These are phyloP conservation scores for Crucibulum laeve DNA, from an alignment of 768 basidiomycete genomes.

Conservation along the genomic window DNA sequence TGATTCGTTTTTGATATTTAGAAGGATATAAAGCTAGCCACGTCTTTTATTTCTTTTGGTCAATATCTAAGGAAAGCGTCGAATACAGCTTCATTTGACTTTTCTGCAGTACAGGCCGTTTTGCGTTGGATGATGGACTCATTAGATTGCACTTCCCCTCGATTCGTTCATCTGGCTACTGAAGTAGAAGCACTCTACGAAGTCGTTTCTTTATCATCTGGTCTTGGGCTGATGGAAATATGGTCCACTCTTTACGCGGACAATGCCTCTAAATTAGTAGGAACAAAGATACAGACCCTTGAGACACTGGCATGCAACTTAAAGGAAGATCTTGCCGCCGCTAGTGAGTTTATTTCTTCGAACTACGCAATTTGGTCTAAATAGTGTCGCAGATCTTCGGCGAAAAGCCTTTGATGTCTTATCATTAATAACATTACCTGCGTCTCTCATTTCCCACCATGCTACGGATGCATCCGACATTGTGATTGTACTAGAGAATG, in stretches of 20 bases:
- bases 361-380: too few species aligned
- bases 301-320: slow-evolving; percentile 17
- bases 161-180: slow-evolving; percentile 26
- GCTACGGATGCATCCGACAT: not conserved
- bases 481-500: not conserved
- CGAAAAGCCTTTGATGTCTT: not conserved
- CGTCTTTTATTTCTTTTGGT: slow-evolving; percentile 31
- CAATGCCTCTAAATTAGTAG: slow-evolving; percentile 9
- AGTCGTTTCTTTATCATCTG: slow-evolving; percentile 57
- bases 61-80: slow-evolving; percentile 41
- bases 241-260: slow-evolving; percentile 52
- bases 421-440: slow-evolving; percentile 7
- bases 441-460: not conserved
- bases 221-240: slow-evolving; percentile 66
- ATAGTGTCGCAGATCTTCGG: not conserved
- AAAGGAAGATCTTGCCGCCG: slow-evolving; percentile 4
- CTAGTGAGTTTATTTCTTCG: not conserved
- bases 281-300: slow-evolving; percentile 11
- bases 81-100: slow-evolving; percentile 44
- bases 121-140: slow-evolving; percentile 46
- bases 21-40: slow-evolving; percentile 26
- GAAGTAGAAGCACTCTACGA: slow-evolving; percentile 36
- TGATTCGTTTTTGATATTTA: slow-evolving; percentile 6
- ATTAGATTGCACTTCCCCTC: slow-evolving; percentile 27
- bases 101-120: slow-evolving; percentile 61